Conservation (phyloP, 2,329 filamentous ascomycete genomes). For the Cladosporium sp. region DNA sequence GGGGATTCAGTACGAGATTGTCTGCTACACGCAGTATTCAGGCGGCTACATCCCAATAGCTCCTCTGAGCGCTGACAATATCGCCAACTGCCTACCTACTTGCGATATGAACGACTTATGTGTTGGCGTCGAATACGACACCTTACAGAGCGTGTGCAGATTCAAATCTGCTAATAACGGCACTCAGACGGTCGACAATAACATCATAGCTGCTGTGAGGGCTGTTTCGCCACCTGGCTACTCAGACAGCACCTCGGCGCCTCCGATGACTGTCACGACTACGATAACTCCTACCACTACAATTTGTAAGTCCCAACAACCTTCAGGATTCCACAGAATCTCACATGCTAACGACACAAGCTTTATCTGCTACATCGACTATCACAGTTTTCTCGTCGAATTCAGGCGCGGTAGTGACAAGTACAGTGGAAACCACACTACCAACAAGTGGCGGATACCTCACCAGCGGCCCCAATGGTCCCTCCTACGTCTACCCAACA, state of each 20-base stretch:
- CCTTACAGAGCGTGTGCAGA: slow-evolving; percentile 13
- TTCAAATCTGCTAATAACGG: slow-evolving; percentile 20
- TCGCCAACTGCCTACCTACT: slow-evolving; percentile 17
- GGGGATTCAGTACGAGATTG: slow-evolving; percentile 16
- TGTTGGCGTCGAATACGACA: slow-evolving; percentile 18
- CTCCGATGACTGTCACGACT: slow-evolving; percentile 5
- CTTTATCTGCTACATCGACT: slow-evolving; percentile 13
- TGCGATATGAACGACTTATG: slow-evolving; percentile 19
- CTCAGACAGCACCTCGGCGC: background rate
- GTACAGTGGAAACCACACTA: slow-evolving; percentile 14
- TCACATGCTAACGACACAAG: slow-evolving; percentile 1
- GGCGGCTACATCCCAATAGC: slow-evolving; percentile 16
- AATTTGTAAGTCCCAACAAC: background rate
- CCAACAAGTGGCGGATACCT: slow-evolving; percentile 15
- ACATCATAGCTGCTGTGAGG: slow-evolving; percentile 13
- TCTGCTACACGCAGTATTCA: slow-evolving; percentile 16
- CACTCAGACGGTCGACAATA: slow-evolving; percentile 13
- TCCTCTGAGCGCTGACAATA: slow-evolving; percentile 11
- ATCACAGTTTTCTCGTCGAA: slow-evolving; percentile 12
- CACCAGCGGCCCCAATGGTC: slow-evolving; percentile 17
- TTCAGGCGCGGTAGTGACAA: background rate
- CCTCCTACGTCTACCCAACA: slow-evolving; percentile 18
- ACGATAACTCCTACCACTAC: slow-evolving; percentile 2
- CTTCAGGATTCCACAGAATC: no score
- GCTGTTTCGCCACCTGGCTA: background rate